Base-by-base conservation (phyloP, 2,329 filamentous ascomycete genomes). In the Aspergillus versicolor region DNA sequence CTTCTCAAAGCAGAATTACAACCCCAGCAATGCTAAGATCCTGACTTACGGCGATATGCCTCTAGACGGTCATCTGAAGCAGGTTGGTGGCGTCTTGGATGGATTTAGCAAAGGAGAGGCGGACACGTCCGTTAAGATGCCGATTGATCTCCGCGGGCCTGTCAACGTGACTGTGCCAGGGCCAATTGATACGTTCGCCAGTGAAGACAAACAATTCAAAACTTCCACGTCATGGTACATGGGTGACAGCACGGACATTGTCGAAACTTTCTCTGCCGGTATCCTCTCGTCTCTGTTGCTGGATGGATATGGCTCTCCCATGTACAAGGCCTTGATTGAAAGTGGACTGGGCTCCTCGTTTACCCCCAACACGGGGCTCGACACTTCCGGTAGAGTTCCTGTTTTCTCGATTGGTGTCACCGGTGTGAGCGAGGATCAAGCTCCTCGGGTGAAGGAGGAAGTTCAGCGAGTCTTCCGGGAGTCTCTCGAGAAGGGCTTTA, bases 1-100 rank as follows among this genome's bases (percentile, higher is more conserved):
- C 42, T 99, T 96, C 73, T 95, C 97, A 63, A 88, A 88, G 43
- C 86, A 92, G 63, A 92, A 99, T 75, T 99, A 99, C 73, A 93
- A 99, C 73, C 94, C 94, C 0, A 97, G 92, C 77, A 99, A 99
- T 74, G 89, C 93, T 45, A 97, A 97, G 76, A 82, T 99, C 43
- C 87, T 97, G 68, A 97, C 94, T 0, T 99, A 99, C 65, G 94
- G 94, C 51, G 88, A 97, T 69, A 92, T 97, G 85, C 89, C 92
- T 1, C 77, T 99, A 59, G 81, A 81, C 3, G 88, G 91, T 53
- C 94, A 99, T 70, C 74, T 97, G 51, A 81, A 85, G 70, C 89
- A 94, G 67, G 82, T 97, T 27, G 84, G 93, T 67, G 82, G 85
- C 9, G 88, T 90, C 50, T 79, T 99, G 57, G 82, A 84, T 62